These are phyloP conservation scores for Globisporangium camurandrum DNA, from an alignment of 352 stramenopile species.

Conservation along the genomic window DNA sequence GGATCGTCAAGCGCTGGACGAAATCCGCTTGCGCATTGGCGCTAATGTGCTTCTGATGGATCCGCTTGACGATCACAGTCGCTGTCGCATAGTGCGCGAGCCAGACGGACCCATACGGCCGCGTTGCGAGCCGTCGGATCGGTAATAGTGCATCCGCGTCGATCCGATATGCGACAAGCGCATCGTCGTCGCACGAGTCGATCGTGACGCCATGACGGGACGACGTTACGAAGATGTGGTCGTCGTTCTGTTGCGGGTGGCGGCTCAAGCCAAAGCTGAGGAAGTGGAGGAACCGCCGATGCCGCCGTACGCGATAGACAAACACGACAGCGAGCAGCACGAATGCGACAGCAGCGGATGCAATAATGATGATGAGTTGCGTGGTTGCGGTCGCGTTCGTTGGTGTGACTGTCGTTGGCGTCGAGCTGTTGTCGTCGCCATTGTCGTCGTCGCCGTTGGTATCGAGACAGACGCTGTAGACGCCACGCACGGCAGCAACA, in stretches of 20 bases:
- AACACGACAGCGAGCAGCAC: slow-evolving; percentile 9
- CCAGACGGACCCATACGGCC: slow-evolving; percentile 14
- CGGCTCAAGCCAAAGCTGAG: too few species aligned
- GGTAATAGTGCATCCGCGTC: slow-evolving; percentile 13
- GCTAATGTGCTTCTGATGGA: slow-evolving; percentile 17
- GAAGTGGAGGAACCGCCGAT: not conserved
- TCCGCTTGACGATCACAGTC: slow-evolving; percentile 15
- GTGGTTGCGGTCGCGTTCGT: too few species aligned
- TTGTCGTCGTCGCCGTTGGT: not conserved
- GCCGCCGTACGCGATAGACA: not conserved
- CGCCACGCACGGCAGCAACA: slow-evolving; percentile 7
- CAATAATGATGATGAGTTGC: too few species aligned
- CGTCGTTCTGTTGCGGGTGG: slow-evolving; percentile 1
- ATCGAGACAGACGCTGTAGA: slow-evolving; percentile 10
- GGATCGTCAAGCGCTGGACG: slow-evolving; percentile 59
- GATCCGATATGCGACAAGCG: slow-evolving; percentile 9
- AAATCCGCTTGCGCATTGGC: slow-evolving; percentile 24
- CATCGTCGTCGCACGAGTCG: slow-evolving; percentile 12
- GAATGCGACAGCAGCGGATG: slow-evolving; percentile 5
- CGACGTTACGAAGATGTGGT: slow-evolving; percentile 6
- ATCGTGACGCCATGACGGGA: slow-evolving; percentile 10
- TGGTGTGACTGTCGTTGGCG: too few species aligned
- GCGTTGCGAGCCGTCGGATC: slow-evolving; percentile 11
- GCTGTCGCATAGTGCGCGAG: slow-evolving; percentile 11
- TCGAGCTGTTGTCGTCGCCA: not conserved